phyloP scores from a whole-genome alignment of 257 asterid species.

The Scutellaria barbata region DNA sequence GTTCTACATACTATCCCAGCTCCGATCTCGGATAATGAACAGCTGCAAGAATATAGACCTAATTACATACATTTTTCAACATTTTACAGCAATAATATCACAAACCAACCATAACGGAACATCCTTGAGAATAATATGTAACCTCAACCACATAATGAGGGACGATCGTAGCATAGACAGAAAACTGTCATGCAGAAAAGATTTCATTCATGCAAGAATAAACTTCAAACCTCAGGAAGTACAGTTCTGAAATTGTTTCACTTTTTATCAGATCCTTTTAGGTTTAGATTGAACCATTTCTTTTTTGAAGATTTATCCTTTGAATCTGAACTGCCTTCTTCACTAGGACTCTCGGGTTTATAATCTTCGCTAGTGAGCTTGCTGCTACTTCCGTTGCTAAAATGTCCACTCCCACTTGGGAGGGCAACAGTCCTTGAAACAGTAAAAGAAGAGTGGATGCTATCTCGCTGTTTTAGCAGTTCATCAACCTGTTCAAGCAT shows the following conservation, averaged over 20 bases:
- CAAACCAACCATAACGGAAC: constrained; percentile 27
- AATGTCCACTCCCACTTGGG: constrained; percentile 68
- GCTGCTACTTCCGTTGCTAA: constrained; percentile 87
- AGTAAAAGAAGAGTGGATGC: constrained; percentile 80
- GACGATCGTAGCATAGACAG: constrained; percentile 34
- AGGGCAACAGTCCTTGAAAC: constrained; percentile 59
- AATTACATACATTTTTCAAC: constrained; percentile 45
- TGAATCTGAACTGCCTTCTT: constrained; percentile 89
- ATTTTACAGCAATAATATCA: constrained; percentile 43
- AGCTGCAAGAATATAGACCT: constrained; percentile 46
- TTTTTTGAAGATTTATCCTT: constrained; percentile 82
- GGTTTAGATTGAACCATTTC: constrained; percentile 89
- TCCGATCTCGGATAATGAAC: constrained; percentile 34
- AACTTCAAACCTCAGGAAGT: constrained; percentile 37
- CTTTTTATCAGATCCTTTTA: constrained; percentile 80
- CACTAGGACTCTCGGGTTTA: constrained; percentile 74
- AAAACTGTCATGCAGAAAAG: constrained; percentile 30
- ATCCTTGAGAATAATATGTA: constrained; percentile 27
- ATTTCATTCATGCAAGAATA: constrained; percentile 33
- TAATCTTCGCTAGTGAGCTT: constrained; percentile 62
- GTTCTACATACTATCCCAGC: constrained; percentile 40
- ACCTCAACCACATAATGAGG: constrained; percentile 37
- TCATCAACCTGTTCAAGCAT: constrained; percentile 77
- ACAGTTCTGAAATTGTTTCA: constrained; percentile 15
- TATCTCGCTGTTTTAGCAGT: constrained; percentile 89